phyloP scores from a whole-genome alignment of 306 rosid species.

The Lathyrus oleraceus region DNA sequence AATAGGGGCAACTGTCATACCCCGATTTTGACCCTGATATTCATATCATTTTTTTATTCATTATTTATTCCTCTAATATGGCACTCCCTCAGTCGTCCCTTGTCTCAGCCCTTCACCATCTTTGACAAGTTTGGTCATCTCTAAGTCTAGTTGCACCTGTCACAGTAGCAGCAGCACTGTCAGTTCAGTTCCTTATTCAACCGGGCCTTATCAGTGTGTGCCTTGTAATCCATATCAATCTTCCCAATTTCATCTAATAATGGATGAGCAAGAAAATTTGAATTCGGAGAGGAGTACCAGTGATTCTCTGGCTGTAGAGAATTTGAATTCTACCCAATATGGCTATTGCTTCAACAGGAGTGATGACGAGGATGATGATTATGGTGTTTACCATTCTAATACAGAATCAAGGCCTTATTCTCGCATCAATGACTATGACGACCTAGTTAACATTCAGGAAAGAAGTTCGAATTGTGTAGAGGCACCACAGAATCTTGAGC shows the following conservation, averaged over 20 bases:
- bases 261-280: conserved; percentile 43
- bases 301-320: conserved; percentile 46
- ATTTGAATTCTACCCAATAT: conserved; percentile 56
- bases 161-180: conserved; percentile 75
- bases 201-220: conserved; percentile 73
- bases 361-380: conserved; percentile 86
- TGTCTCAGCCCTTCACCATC: too few relatives aligned
- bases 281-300: conserved; percentile 48
- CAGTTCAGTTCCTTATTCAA: conserved; percentile 67
- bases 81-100: too few relatives aligned
- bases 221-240: conserved; percentile 64
- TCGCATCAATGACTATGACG: conserved; percentile 55
- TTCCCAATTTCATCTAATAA: conserved; percentile 47
- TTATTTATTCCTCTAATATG: too few relatives aligned
- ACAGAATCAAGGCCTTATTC: conserved; percentile 63
- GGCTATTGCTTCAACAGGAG: conserved; percentile 67
- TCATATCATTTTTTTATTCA: too few relatives aligned
- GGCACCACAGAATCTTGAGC: too few relatives aligned
- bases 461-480: too few relatives aligned
- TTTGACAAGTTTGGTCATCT: too few relatives aligned
- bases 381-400: conserved; percentile 59
- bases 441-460: conserved; percentile 51
- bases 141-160: conserved; percentile 76
- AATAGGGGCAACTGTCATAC: too few relatives aligned
- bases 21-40: too few relatives aligned